phyloP scores from a whole-genome alignment of 1,284 basidiomycete genomes.

The Boletus holoroseus region DNA sequence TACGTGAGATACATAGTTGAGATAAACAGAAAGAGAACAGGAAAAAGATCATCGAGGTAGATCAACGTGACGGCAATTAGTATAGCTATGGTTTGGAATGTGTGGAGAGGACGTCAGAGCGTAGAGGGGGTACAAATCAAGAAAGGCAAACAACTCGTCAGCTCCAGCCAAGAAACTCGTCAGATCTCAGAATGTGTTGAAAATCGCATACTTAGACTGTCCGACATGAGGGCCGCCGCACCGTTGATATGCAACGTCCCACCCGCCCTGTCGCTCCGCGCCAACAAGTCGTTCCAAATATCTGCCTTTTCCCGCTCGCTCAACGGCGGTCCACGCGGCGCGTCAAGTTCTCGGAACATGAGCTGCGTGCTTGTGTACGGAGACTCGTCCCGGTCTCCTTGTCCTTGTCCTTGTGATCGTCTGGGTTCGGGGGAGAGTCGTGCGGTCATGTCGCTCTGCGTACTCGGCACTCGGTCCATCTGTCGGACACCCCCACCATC shows the following conservation, averaged over 20 bases:
- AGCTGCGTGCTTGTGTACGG: constrained; percentile 30
- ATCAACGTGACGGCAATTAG: neutral
- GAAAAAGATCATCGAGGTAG: constrained; percentile 1
- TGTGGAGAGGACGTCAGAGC: neutral
- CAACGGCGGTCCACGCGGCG: constrained; percentile 35
- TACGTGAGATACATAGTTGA: constrained; percentile 1
- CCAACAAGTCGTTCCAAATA: constrained; percentile 62
- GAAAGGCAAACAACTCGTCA: neutral
- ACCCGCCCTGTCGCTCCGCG: constrained; percentile 58
- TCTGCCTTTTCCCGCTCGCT: constrained; percentile 64
- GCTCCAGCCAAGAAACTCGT: neutral
- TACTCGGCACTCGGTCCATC: constrained; percentile 24
- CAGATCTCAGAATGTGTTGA: constrained; percentile 29
- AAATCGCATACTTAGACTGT: constrained; percentile 40
- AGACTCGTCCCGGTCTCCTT: constrained; percentile 4
- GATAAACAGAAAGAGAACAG: constrained; percentile 12
- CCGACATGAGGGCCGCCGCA: constrained; percentile 39
- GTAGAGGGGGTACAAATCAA: neutral
- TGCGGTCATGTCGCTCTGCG: constrained; percentile 32
- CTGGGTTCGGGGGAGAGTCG: constrained; percentile 15
- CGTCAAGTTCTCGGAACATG: constrained; percentile 48
- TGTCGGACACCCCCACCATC: constrained; percentile 11
- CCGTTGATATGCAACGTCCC: constrained; percentile 58
- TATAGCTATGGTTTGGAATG: neutral
- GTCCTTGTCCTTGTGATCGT: neutral